Evolutionary conservation across 371 early-diverging fungal species (phyloP), one percentile per base, ranked within the genome.

Genomic region (Polyrhizophydium stewartii): DNA sequence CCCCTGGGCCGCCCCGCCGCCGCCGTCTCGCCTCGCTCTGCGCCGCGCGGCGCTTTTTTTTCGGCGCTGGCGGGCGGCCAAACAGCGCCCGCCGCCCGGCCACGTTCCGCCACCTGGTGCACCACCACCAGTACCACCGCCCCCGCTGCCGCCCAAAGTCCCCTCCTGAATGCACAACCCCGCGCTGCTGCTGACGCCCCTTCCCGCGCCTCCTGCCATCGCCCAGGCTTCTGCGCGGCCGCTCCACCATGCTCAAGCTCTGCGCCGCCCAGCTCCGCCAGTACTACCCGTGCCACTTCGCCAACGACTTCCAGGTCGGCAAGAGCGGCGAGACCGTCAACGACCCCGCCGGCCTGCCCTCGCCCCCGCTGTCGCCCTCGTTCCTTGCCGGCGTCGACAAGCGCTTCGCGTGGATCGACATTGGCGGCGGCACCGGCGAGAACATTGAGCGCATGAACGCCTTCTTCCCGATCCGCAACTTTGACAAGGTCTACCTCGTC

Each of bases 391-490:
- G 55, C 27, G 59, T 38, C 58, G 55, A 63, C 56, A 35, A 50
- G 24, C 49, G 60, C 21, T 58, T 58, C 24, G 58, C 58, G 49
- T 92, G 92, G 91, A 74, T 92, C 52, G 92, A 92, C 60, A 73
- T 92, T 52, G 92, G 92, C 61, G 91, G 91, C 51, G 92, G 92
- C 30, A 92, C 92, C 28, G 92, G 89, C 79, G 81, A 70, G 60
- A 92, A 92, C 63, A 89, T 92, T 63, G 92, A 92, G 67, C 76
- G 81, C 38, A 92, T 92, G 92, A 79, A 91, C 71, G 64, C 66
- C 19, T 80, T 74, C 52, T 87, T 86, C 67, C 89, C 88, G 16
- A 84, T 91, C 60, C 77, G 78, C 56, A 79, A 85, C 64, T 92
- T 92, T 74, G 85, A 87, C 64, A 71, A 78, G 25, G 87, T 92